Base-by-base conservation (phyloP, 495 filamentous ascomycete genomes). In the Ascodesmis nigricans region DNA sequence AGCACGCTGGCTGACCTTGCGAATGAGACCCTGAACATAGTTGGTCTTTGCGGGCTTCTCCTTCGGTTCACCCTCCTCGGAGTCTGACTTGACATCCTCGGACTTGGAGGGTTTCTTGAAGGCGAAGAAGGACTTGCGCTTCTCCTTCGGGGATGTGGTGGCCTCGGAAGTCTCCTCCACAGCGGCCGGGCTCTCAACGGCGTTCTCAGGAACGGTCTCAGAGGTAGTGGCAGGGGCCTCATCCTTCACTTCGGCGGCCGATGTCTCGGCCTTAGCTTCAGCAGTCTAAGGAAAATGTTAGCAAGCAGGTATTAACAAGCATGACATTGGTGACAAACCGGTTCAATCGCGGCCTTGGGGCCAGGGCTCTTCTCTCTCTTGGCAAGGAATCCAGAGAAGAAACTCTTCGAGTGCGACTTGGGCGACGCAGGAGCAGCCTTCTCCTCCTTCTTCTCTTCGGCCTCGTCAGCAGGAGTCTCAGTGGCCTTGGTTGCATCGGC, bases 371-470 rank as follows among this genome's bases (percentile, higher is more conserved):
- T 46, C 4, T 46, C 40, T 21, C 31, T 52, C 37, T 47, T 51
- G 16, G 38, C 36, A 14, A 52, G 47, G 18, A 47, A 33, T 17
- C 21, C 21, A 3, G 43, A 21, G 10, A 49, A 60, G 42, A 62
- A 63, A n/a, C n/a, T n/a, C n/a, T n/a, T n/a, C n/a, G n/a, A n/a
- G 11, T 29, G 17, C 11, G 21, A 6, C 57, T 67, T 69, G 46
- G 63, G 62, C 18, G 56, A 52, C 43, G 67, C 60, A 45, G 57
- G 55, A 47, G 61, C 60, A 15, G 20, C 16, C 2, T 6, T 10
- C 14, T 17, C 31, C 21, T 25, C n/a, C 33, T 36, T 33, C 38
- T 62, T 50, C 52, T 65, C 65, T 28, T 61, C 55, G 48, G 64
- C 58, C 22, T 55, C 49, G 9, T 58, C 37, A 32, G 31, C 36